Base-by-base conservation (phyloP, 441 rosid genomes). In the Arabidopsis lyrata region DNA sequence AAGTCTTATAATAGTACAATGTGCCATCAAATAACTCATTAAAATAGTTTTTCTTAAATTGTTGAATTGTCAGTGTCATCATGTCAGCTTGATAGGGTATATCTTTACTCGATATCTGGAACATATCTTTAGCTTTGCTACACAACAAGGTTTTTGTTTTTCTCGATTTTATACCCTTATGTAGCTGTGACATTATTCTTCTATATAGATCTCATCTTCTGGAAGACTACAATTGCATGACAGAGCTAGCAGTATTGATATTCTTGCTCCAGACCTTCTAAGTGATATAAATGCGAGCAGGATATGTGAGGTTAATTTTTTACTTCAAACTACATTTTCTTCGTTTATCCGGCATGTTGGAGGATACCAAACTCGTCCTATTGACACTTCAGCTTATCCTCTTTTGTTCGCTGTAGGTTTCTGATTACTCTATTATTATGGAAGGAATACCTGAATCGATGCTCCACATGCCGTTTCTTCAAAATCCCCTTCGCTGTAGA, bases 191-290 rank as follows among this genome's bases (percentile, higher is more conserved):
- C 62, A 13, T 34, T 70, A 59, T 70, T 77, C 55, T 66, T 77
- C 50, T 71, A 12, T 78, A 20, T 81, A 88, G 99, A 76, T 87
- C 67, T 88, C 87, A 73, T 77, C 86, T 52, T 80, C 90, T 56
- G 97, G 96, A 86, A 88, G 86, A 79, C 78, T 92, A 74, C 96
- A 91, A 80, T 75, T 95, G 68, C 86, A 83, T 84, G 98, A 95
- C 83, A 69, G 73, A 58, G 91, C 86, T 49, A 88, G 92, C 78
- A 79, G 89, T 79, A 82, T 92, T 59, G 88, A 92, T 85, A 89
- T 82, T 67, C 73, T 91, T 59, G 58, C 84, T 68, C 91, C 95
- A 24, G 91, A 90, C 77, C 81, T 92, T 75, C 83, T 86, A 76
- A 79, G 89, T 63, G 72, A 79, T 73, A 84, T 92, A 92, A 74